A percentile compares a stretch with the other conserved stretches of the same genome.
Conservation (phyloP, 495 filamentous ascomycete species). For the Lepidopterella palustris region DNA sequence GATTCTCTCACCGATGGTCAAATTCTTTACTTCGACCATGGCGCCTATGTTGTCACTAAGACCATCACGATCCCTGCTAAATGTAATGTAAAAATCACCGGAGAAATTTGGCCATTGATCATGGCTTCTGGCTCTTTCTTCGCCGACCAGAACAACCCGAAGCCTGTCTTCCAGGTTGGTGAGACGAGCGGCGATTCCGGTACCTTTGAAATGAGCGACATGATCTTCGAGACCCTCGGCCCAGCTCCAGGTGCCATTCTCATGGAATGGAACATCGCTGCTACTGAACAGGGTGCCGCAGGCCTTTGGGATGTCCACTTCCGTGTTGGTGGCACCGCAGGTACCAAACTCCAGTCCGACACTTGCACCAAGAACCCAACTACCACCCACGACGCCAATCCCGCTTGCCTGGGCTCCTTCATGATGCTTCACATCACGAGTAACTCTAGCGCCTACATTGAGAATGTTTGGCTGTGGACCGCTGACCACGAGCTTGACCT, state of each 20-base stretch:
- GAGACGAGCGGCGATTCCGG: constrained; percentile 45
- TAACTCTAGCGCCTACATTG: constrained; percentile 35
- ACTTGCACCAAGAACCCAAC: constrained; percentile 35
- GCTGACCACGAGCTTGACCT: constrained; percentile 41
- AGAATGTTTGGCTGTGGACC: constrained; percentile 42
- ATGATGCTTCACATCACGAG: constrained; percentile 37
- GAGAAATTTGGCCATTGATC: constrained; percentile 56
- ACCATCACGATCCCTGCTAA: constrained; percentile 36
- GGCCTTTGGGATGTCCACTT: constrained; percentile 45
- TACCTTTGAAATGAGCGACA: constrained; percentile 52
- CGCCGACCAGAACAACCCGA: constrained; percentile 53
- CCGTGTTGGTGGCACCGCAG: constrained; percentile 42
- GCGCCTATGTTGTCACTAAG: constrained; percentile 35
- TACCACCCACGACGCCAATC: constrained; percentile 25
- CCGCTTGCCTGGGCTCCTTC: constrained; percentile 42
- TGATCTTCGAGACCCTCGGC: constrained; percentile 57
- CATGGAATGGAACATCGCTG: constrained; percentile 65
- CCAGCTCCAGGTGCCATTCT: constrained; percentile 63
- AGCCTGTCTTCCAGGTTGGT: constrained; percentile 61
- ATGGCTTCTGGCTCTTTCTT: constrained; percentile 57
- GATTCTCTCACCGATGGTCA: constrained; percentile 39
- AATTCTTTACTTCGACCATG: constrained; percentile 45
- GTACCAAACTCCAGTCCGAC: constrained; percentile 37
- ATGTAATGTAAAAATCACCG: constrained; percentile 35
- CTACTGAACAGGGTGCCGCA: constrained; percentile 36